Base-by-base conservation (phyloP, 2,329 filamentous ascomycete genomes). In the Dactylonectria estremocensis region DNA sequence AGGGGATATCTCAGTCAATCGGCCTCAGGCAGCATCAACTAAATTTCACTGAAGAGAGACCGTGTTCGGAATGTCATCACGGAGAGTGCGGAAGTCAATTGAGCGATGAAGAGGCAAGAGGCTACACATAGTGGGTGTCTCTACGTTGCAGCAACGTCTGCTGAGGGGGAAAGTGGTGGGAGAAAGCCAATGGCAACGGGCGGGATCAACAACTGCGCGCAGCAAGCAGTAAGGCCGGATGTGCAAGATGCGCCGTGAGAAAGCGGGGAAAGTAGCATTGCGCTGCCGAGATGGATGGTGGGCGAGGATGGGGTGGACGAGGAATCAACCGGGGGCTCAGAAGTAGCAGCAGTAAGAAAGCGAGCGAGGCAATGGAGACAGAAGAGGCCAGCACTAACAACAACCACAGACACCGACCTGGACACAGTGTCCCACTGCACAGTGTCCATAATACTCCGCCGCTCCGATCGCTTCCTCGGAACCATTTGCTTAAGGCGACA, bases 201-300 rank as follows among this genome's bases (percentile, higher is more conserved):
- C 3, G 13, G 14, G 11, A 50, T 14, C 13, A 31, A n/a, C 24
- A n/a, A 16, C 11, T 18, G 28, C 49, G 33, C n/a, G n/a, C 16
- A 52, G n/a, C 20, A 24, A 24, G 4, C 45, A 24, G 13, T 9
- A 24, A 28, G 40, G 24, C n/a, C 24, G 45, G 35, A 50, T 50
- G 28, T 31, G 9, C 43, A 49, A 49, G n/a, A 61, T 48, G 43
- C 28, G 24, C 33, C 28, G 33, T 65, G 45, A 50, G 68, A 70
- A 70, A 70, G 73, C 71, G 73, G 73, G 73, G 73, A 72, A 75
- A 66, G 71, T 68, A 61, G 61, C 61, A 72, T 64, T 73, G 43
- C 61, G 60, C 40, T 61, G 61, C 63, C 46, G 60, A 64, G 61
- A 65, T 22, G 35, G 35, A 52, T 62, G 37, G 59, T 40, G 20